These are phyloP conservation scores for Pyracantha coccinea DNA, from an alignment of 331 rosid species.

Conservation along the genomic window DNA sequence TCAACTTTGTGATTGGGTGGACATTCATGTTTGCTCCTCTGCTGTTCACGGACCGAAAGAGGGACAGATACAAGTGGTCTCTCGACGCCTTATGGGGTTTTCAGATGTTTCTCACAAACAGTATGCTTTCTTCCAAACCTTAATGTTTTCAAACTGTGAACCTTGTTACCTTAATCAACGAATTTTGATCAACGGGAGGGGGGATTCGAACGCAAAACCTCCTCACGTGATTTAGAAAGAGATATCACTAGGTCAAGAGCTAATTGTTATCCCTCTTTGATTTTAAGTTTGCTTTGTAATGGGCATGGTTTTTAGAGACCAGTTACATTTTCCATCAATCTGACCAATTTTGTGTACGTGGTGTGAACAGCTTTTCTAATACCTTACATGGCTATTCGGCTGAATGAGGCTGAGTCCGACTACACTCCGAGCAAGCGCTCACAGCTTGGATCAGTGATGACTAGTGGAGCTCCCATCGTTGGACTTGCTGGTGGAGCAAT, in stretches of 20 bases:
- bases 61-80: constrained; percentile 65
- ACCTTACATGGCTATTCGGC: constrained; percentile 95
- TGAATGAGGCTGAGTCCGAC: constrained; percentile 41
- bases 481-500: constrained; percentile 61
- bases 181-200: background rate
- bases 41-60: constrained; percentile 62
- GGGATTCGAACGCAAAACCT: background rate
- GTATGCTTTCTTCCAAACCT: constrained; percentile 37
- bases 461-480: constrained; percentile 49
- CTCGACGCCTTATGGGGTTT: constrained; percentile 72
- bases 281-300: background rate
- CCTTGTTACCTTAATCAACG: background rate
- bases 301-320: background rate
- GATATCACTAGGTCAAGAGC: background rate
- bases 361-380: constrained; percentile 69
- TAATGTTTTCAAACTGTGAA: background rate
- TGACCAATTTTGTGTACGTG: background rate
- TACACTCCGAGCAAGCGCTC: constrained; percentile 39
- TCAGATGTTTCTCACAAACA: constrained; percentile 91
- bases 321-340: background rate
- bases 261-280: background rate
- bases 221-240: background rate
- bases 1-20: constrained; percentile 95
- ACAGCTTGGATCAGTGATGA: constrained; percentile 55
- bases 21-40: constrained; percentile 91